These are phyloP conservation scores for Lentinula boryana DNA, from an alignment of 768 basidiomycete species.

Conservation along the genomic window DNA sequence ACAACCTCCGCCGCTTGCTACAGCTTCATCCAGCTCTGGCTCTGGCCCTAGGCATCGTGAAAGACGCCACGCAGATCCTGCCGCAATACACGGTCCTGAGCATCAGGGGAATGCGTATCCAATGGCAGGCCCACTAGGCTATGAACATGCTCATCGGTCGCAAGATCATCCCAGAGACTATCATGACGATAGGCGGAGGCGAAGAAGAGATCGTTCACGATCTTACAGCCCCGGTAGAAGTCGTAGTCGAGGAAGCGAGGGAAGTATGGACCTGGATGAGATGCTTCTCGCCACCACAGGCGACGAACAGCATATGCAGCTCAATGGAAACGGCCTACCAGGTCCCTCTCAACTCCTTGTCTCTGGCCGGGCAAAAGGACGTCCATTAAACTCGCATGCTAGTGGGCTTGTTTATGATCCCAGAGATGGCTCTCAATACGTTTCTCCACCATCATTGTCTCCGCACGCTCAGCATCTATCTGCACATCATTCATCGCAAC, in stretches of 20 bases:
- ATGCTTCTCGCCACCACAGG: neutral
- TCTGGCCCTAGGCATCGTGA: neutral
- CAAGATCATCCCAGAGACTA: neutral
- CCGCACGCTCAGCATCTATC: neutral
- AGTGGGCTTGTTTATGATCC: neutral
- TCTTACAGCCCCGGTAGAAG: constrained; percentile 1
- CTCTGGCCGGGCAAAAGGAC: neutral
- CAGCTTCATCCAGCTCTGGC: neutral
- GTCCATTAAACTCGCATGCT: neutral
- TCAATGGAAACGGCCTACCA: neutral
- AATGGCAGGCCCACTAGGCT: neutral
- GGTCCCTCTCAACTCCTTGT: neutral
- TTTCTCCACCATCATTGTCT: neutral
- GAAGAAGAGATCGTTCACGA: constrained; percentile 2
- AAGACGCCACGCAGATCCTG: neutral
- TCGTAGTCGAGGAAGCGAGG: constrained; percentile 1
- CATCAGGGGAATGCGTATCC: neutral
- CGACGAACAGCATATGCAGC: neutral
- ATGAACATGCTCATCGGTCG: neutral
- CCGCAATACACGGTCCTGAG: neutral
- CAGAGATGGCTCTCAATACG: constrained; percentile 1
- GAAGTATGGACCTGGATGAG: constrained; percentile 1
- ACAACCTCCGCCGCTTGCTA: neutral
- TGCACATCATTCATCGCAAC: constrained; percentile 1
- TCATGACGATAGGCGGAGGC: neutral